Percentiles rank a stretch among this genome's conserved stretches.
These are phyloP conservation scores for Monilinia laxa DNA, from an alignment of 2,329 filamentous ascomycete genomes.

Conservation along the genomic window DNA sequence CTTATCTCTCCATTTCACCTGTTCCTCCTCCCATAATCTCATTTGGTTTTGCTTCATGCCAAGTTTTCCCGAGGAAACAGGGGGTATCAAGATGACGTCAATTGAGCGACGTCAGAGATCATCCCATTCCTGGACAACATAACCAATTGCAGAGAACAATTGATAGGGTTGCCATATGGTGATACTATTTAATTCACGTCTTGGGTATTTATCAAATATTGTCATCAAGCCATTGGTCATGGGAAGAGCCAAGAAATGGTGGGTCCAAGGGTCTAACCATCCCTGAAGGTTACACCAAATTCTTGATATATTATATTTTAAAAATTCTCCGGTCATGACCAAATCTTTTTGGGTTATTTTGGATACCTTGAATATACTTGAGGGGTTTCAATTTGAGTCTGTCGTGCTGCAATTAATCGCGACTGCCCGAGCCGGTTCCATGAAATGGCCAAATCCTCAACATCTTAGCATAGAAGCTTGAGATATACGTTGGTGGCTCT, in stretches of 20 bases:
- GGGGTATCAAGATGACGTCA: constrained; percentile 15
- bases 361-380: background rate
- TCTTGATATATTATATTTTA: background rate
- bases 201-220: background rate
- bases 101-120: constrained; percentile 3
- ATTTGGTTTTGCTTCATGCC: constrained; percentile 7
- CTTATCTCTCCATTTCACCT: background rate
- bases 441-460: background rate
- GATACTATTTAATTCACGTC: background rate
- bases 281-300: background rate
- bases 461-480: background rate
- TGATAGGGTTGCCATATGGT: background rate
- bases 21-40: background rate
- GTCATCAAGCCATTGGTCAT: background rate
- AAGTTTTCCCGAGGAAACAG: background rate
- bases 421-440: background rate
- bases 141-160: background rate
- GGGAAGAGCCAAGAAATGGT: background rate
- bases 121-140: background rate
- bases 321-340: background rate
- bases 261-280: background rate
- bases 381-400: too few relatives aligned
- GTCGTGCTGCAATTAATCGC: background rate
- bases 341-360: background rate
- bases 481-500: background rate